phyloP scores from a whole-genome alignment of 129 eudicot genomes.

The Logfia minima region DNA sequence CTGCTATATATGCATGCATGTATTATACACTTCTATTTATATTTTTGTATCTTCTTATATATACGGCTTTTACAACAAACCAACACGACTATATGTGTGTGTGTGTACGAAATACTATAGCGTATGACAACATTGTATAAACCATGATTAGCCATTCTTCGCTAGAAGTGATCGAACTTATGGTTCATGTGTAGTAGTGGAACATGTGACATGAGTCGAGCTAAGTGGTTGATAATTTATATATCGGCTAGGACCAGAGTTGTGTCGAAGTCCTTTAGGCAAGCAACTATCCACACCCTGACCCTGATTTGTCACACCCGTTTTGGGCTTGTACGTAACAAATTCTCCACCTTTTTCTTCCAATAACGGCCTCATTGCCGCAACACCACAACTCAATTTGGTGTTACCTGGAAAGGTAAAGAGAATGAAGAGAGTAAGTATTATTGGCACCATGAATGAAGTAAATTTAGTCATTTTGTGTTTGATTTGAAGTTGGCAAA shows the following conservation, averaged over 20 bases:
- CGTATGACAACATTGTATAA: background rate
- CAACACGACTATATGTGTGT: background rate
- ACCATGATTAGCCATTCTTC: background rate
- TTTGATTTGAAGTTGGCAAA: conserved; percentile 22
- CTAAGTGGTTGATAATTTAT: conserved; percentile 49
- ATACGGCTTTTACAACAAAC: conserved; percentile 5
- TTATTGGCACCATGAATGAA: conserved; percentile 34
- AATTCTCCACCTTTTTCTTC: conserved; percentile 36
- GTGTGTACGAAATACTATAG: background rate
- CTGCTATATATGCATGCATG: background rate
- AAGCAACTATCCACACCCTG: conserved; percentile 42
- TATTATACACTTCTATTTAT: conserved; percentile 3
- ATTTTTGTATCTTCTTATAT: background rate
- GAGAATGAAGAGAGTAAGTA: conserved; percentile 39
- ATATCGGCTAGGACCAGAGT: conserved; percentile 69
- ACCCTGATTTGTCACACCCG: conserved; percentile 17
- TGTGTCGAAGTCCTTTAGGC: conserved; percentile 63
- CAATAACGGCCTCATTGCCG: conserved; percentile 36
- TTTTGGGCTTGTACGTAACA: conserved; percentile 43
- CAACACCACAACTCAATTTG: conserved; percentile 10
- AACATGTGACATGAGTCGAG: conserved; percentile 29
- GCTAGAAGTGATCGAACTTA: background rate
- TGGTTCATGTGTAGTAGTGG: conserved; percentile 27
- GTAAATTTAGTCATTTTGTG: conserved; percentile 35
- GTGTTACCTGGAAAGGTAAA: conserved; percentile 26